Conservation (phyloP, 495 filamentous ascomycete species). For the Penicillium fimorum region DNA sequence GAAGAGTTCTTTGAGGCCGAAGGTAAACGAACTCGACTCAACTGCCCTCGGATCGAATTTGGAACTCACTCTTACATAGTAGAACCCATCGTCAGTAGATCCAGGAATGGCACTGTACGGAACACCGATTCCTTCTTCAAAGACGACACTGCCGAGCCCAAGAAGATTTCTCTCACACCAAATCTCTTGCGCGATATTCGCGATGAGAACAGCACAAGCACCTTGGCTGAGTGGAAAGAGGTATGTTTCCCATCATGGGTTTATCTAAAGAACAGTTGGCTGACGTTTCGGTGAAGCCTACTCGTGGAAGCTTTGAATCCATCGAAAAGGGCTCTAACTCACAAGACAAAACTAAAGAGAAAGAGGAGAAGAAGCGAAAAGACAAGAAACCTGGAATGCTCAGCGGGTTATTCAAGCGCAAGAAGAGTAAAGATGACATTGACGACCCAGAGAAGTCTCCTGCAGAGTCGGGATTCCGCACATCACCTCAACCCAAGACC, state of each 20-base stretch:
- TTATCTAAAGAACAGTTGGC: conserved; percentile 36
- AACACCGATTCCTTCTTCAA: conserved; percentile 97
- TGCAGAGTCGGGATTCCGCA: conserved; percentile 46
- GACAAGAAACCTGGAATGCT: conserved; percentile 92
- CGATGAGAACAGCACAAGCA: conserved; percentile 46
- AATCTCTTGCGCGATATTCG: conserved; percentile 86
- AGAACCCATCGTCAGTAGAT: conserved; percentile 62
- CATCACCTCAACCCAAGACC: conserved; percentile 51
- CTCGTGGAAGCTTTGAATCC: conserved; percentile 46
- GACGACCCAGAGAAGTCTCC: conserved; percentile 63
- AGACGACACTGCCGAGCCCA: conserved; percentile 89
- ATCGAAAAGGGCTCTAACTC: conserved; percentile 52
- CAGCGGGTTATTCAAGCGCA: conserved; percentile 91
- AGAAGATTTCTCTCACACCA: conserved; percentile 95
- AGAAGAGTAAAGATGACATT: conserved; percentile 71
- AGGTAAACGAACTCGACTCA: conserved; percentile 27
- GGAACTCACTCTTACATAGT: conserved; percentile 14
- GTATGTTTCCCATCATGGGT: conserved; percentile 45
- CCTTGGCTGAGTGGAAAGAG: conserved; percentile 66
- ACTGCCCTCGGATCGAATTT: conserved; percentile 2
- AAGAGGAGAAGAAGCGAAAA: conserved; percentile 83
- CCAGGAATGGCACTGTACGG: conserved; percentile 78
- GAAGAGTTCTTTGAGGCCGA: conserved; percentile 64
- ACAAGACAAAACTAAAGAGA: conserved; percentile 63
- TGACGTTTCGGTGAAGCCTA: conserved; percentile 43